Conservation (phyloP, 2,329 filamentous ascomycete species). For the Capronia americana region DNA sequence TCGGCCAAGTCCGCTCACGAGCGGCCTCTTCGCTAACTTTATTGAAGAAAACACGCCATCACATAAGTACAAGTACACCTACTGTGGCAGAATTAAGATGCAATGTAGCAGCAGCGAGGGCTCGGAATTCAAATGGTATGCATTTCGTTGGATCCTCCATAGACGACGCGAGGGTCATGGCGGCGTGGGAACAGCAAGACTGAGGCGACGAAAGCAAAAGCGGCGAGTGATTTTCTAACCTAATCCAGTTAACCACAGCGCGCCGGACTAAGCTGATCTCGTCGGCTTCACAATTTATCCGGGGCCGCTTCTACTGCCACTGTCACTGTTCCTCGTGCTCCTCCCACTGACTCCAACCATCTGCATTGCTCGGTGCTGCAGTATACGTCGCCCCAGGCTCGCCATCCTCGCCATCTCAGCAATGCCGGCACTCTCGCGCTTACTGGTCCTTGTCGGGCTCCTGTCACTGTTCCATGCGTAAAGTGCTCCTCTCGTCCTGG, state of each 20-base stretch:
- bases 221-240: not conserved
- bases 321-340: not conserved
- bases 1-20: conserved; percentile 9
- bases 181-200: not conserved
- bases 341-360: not conserved
- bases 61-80: not conserved
- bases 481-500: conserved; percentile 45
- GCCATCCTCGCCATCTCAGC: not conserved
- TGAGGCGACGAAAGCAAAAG: not conserved
- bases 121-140: not conserved
- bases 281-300: conserved; percentile 5
- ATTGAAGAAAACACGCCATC: conserved; percentile 7
- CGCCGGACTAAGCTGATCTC: not conserved
- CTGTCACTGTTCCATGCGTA: conserved; percentile 87
- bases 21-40: not conserved
- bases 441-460: conserved; percentile 75
- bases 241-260: not conserved
- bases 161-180: not conserved
- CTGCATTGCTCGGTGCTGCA: not conserved
- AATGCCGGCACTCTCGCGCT: conserved; percentile 73
- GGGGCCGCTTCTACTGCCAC: not conserved
- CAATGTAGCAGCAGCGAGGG: not conserved
- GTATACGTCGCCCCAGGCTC: not conserved
- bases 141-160: too few species aligned
- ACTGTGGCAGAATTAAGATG: not conserved